These are phyloP conservation scores for Colletotrichum camelliae DNA, from an alignment of 2,329 filamentous ascomycete species.

Conservation along the genomic window DNA sequence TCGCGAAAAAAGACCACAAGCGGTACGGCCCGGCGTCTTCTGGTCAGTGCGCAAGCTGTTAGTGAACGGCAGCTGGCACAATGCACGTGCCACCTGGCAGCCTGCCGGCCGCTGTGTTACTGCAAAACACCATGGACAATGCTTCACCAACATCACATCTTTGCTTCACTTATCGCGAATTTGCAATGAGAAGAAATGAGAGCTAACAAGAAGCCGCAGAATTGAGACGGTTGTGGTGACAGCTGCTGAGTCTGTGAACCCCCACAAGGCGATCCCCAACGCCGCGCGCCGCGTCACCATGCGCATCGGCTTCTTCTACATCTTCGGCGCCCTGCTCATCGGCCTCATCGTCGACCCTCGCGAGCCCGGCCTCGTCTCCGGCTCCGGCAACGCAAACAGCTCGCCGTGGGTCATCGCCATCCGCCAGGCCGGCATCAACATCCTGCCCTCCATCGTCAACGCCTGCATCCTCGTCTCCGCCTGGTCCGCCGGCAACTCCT, in stretches of 20 bases:
- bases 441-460: constrained; percentile 52
- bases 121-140: background rate
- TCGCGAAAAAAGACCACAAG: background rate
- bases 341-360: constrained; percentile 47
- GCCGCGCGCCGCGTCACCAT: constrained; percentile 52
- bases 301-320: constrained; percentile 49
- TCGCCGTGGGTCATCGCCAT: constrained; percentile 53
- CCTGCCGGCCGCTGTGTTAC: background rate
- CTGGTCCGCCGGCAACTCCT: constrained; percentile 47
- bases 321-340: constrained; percentile 48
- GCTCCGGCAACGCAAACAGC: constrained; percentile 39
- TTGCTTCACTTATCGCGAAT: background rate
- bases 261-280: constrained; percentile 44
- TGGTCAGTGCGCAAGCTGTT: background rate
- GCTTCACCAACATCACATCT: background rate
- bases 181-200: background rate
- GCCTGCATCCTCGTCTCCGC: constrained; percentile 53
- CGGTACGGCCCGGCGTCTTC: too few relatives aligned
- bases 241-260: constrained; percentile 48
- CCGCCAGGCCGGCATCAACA: constrained; percentile 40
- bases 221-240: constrained; percentile 36
- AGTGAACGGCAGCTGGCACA: background rate
- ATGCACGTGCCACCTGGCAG: too few relatives aligned
- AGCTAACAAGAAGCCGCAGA: background rate
- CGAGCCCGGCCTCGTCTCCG: constrained; percentile 43